Conservation (phyloP, 306 rosid genomes). For the Medicago arabica region DNA sequence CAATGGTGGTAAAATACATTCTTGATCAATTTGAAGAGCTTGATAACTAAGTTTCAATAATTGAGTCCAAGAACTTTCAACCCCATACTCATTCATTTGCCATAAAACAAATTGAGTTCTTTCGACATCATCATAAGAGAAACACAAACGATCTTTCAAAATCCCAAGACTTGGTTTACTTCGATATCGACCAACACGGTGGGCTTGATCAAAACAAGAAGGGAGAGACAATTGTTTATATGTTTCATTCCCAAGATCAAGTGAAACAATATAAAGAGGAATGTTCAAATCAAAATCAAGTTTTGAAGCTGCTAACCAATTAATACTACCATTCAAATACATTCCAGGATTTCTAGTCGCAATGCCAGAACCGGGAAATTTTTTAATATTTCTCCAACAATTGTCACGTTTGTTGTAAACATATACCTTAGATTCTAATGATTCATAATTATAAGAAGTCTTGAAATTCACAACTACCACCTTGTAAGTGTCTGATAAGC, state of each 20-base stretch:
- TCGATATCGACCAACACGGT: background rate
- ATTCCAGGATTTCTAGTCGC: background rate
- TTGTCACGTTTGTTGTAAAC: background rate
- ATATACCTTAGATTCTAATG: background rate
- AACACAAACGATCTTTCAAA: slow-evolving; percentile 3
- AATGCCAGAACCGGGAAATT: background rate
- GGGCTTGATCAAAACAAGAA: background rate
- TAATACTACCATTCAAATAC: background rate
- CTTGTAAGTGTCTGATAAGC: too few relatives aligned
- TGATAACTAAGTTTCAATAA: background rate
- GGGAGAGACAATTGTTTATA: background rate
- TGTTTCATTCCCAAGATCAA: background rate
- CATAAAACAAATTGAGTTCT: background rate
- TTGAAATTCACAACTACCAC: background rate
- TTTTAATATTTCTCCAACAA: slow-evolving; percentile 1
- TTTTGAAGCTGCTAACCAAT: background rate
- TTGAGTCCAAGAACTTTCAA: slow-evolving; percentile 13
- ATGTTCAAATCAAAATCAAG: background rate
- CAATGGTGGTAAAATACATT: background rate
- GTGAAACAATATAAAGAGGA: background rate
- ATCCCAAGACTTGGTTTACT: background rate
- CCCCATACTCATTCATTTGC: slow-evolving; percentile 12
- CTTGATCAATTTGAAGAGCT: background rate
- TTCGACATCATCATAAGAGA: background rate
- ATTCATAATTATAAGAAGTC: background rate